Evolutionary conservation across 768 basidiomycete species (phyloP).

Genomic region (Hemileccinum rubropunctum): DNA sequence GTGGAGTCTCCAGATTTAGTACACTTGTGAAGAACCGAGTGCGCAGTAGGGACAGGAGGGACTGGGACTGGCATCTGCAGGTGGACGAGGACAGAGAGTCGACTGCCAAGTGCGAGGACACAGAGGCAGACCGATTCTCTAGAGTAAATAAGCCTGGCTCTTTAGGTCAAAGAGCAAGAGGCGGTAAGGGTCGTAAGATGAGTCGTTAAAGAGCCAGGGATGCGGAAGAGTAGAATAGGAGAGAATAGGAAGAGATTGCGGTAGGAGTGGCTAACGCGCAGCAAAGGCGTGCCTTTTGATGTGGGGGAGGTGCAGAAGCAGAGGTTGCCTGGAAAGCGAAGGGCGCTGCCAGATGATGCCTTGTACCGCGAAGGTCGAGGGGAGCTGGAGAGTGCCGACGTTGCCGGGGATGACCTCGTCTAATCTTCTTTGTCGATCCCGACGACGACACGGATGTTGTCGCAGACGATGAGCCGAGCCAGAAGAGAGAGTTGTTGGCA

Average conservation of each 20-base stretch:
- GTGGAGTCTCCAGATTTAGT: slow-evolving; percentile 40
- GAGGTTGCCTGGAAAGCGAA: slow-evolving; percentile 19
- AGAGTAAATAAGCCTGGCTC: slow-evolving; percentile 38
- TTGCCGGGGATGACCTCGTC: slow-evolving; percentile 30
- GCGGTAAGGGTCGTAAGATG: slow-evolving; percentile 57
- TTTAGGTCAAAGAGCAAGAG: slow-evolving; percentile 38
- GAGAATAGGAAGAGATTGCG: slow-evolving; percentile 25
- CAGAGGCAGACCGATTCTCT: slow-evolving; percentile 41
- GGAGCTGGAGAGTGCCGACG: slow-evolving; percentile 13
- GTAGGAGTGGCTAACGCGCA: slow-evolving; percentile 75
- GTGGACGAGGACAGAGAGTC: slow-evolving; percentile 37
- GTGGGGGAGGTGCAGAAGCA: slow-evolving; percentile 29
- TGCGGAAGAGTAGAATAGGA: slow-evolving; percentile 29
- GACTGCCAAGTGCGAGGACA: slow-evolving; percentile 44
- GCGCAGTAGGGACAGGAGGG: slow-evolving; percentile 56
- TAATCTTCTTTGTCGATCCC: slow-evolving; percentile 33
- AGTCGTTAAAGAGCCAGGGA: slow-evolving; percentile 55
- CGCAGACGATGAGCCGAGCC: slow-evolving; percentile 35
- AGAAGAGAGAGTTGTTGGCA: slow-evolving; percentile 32
- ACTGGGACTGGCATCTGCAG: slow-evolving; percentile 89
- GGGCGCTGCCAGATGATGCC: slow-evolving; percentile 14
- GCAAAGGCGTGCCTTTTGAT: slow-evolving; percentile 90
- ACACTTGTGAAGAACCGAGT: slow-evolving; percentile 66
- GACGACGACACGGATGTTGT: slow-evolving; percentile 44
- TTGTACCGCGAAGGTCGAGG: slow-evolving; percentile 13